These are phyloP conservation scores for Penstemon eatonii DNA, from an alignment of 257 asterid species.

Conservation along the genomic window DNA sequence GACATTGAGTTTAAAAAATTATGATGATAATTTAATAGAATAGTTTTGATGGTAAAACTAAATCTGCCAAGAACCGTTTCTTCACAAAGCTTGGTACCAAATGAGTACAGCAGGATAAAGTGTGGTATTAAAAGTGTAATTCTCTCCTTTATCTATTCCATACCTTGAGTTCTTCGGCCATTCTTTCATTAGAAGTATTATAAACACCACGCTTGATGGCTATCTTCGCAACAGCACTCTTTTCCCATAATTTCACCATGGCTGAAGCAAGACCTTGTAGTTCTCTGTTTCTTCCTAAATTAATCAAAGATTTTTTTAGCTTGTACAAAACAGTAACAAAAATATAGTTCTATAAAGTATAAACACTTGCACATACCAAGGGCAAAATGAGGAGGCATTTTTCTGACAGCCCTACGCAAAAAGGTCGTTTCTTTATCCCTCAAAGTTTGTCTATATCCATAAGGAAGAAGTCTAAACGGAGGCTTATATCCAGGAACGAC, in stretches of 20 bases:
- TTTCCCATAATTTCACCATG: constrained; percentile 87
- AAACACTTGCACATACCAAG: constrained; percentile 47
- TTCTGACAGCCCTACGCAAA: constrained; percentile 69
- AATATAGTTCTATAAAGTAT: too few species aligned
- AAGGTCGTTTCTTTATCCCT: constrained; percentile 68
- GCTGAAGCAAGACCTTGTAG: constrained; percentile 88
- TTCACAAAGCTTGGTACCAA: too few species aligned
- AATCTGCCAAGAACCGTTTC: too few species aligned
- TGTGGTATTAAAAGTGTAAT: too few species aligned
- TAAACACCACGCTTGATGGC: constrained; percentile 90
- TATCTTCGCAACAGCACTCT: constrained; percentile 74
- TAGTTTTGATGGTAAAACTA: too few species aligned
- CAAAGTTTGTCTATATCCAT: constrained; percentile 53
- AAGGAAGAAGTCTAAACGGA: constrained; percentile 77
- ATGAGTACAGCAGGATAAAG: too few species aligned
- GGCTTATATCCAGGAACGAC: constrained; percentile 65
- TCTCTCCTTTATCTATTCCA: neutral
- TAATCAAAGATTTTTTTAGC: constrained; percentile 10
- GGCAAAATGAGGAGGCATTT: constrained; percentile 86
- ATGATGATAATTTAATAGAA: too few species aligned
- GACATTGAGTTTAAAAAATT: too few species aligned
- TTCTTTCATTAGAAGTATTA: constrained; percentile 80
- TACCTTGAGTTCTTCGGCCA: constrained; percentile 98
- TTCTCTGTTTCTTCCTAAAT: constrained; percentile 77
- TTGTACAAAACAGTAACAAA: neutral